These are phyloP conservation scores for Cryptosporidium parvum DNA, from an alignment of 169 alveolate species.

Conservation along the genomic window DNA sequence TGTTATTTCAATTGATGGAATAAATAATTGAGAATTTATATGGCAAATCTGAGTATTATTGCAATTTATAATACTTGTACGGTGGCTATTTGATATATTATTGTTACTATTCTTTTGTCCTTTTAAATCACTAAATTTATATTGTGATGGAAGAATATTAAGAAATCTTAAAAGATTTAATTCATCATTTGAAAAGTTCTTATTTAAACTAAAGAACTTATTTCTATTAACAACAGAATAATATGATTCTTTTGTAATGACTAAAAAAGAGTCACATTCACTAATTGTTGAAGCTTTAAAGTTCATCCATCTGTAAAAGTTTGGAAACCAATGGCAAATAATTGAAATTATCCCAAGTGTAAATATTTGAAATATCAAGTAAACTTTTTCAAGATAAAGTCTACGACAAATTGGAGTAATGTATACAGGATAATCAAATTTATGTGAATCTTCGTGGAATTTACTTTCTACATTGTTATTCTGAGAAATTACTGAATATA, in stretches of 20 bases:
- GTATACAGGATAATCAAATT: slow-evolving; percentile 35
- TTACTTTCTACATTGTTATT: neutral
- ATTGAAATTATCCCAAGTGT: slow-evolving; percentile 50
- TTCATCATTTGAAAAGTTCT: slow-evolving; percentile 22
- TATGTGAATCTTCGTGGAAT: slow-evolving; percentile 13
- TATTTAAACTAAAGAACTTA: neutral
- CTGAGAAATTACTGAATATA: slow-evolving; percentile 28
- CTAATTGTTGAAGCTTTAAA: slow-evolving; percentile 55
- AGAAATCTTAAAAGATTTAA: slow-evolving; percentile 15
- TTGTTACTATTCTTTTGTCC: neutral
- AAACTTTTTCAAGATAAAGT: slow-evolving; percentile 11
- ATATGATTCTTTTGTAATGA: slow-evolving; percentile 41
- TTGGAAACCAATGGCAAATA: slow-evolving; percentile 68
- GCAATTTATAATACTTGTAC: neutral
- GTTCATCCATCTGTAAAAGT: slow-evolving; percentile 39
- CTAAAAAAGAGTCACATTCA: slow-evolving; percentile 45
- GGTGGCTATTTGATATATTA: slow-evolving; percentile 2
- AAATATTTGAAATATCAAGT: slow-evolving; percentile 8
- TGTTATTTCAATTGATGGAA: slow-evolving; percentile 6
- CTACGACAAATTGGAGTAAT: slow-evolving; percentile 43
- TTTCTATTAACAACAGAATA: slow-evolving; percentile 33
- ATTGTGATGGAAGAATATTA: slow-evolving; percentile 53
- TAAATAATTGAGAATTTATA: neutral
- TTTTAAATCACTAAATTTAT: neutral
- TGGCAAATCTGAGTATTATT: neutral